Percentiles rank a stretch among this genome's conserved stretches.
Evolutionary conservation across 1,139 yeast species (phyloP).

Genomic region (Suhomyces bribrorum): DNA sequence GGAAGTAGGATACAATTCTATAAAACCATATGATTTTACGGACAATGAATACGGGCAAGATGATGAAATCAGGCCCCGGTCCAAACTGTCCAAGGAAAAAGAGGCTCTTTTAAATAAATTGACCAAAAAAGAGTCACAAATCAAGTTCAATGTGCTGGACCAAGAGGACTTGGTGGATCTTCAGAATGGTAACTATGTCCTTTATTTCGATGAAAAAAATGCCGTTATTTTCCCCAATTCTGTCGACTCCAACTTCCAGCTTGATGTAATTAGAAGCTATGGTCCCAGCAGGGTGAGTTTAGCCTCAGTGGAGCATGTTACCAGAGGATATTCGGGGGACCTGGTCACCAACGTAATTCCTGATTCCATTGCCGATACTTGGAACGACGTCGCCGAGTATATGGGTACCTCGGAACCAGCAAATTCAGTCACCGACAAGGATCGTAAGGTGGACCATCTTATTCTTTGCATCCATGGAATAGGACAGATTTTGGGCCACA

Average conservation of each 20-base stretch:
- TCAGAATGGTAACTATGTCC: conserved; percentile 31
- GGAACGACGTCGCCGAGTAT: conserved; percentile 31
- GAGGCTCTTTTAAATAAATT: conserved; percentile 25
- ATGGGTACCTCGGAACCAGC: conserved; percentile 32
- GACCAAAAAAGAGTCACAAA: conserved; percentile 9
- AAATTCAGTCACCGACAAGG: conserved; percentile 19
- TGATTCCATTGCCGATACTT: conserved; percentile 50
- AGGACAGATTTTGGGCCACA: conserved; percentile 83
- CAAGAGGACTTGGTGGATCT: conserved; percentile 35
- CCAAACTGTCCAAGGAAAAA: conserved; percentile 19
- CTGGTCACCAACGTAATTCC: conserved; percentile 34
- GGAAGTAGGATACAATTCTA: conserved; percentile 53
- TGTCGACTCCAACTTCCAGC: conserved; percentile 35
- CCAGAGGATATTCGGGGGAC: conserved; percentile 40
- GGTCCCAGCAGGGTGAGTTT: conserved; percentile 35
- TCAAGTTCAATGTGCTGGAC: conserved; percentile 19
- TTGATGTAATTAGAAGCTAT: conserved; percentile 41
- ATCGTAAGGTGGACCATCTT: conserved; percentile 72
- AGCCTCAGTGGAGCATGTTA: conserved; percentile 38
- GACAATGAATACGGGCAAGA: conserved; percentile 8
- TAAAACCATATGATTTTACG: conserved; percentile 32
- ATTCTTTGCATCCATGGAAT: conserved; percentile 90
- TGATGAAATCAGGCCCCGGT: conserved; percentile 11
- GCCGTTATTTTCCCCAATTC: conserved; percentile 44
- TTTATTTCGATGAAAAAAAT: conserved; percentile 33